Conservation (phyloP, 2,329 filamentous ascomycete genomes). For the Emericellopsis cladophorae region DNA sequence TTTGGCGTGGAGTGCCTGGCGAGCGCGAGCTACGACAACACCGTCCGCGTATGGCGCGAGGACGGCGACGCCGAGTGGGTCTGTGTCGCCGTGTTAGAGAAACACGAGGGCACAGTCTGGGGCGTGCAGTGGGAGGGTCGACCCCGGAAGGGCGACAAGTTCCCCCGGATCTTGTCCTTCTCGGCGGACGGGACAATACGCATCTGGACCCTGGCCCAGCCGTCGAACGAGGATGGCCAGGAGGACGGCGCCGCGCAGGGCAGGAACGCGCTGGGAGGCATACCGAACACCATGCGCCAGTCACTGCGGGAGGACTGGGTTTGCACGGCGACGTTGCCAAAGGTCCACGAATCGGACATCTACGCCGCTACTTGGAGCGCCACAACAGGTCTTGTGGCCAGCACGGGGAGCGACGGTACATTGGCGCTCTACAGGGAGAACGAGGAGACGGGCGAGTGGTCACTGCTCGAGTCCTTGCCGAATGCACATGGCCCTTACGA, state of each 20-base stretch:
- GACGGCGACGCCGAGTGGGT: conserved; percentile 86
- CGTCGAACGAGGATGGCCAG: conserved; percentile 27
- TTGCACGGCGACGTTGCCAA: conserved; percentile 63
- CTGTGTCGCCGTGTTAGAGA: conserved; percentile 69
- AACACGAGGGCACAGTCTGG: conserved; percentile 84
- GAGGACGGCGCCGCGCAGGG: conserved; percentile 11
- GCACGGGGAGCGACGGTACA: conserved; percentile 74
- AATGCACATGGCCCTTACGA: conserved; percentile 86
- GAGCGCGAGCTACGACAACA: conserved; percentile 90
- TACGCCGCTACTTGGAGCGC: conserved; percentile 81
- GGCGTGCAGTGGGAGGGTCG: conserved; percentile 58
- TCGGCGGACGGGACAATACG: conserved; percentile 73
- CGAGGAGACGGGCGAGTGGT: conserved; percentile 40
- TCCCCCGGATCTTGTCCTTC: conserved; percentile 62
- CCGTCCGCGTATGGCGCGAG: conserved; percentile 77
- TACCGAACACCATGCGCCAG: conserved; percentile 84
- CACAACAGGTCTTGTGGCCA: conserved; percentile 66
- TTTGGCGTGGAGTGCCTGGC: conserved; percentile 63
- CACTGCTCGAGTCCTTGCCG: conserved; percentile 52
- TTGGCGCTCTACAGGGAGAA: conserved; percentile 68
- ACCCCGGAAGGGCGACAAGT: conserved; percentile 23
- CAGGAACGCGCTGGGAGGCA: conserved; percentile 37
- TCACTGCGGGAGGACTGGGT: conserved; percentile 72
- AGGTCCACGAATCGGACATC: conserved; percentile 59
- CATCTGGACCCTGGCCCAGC: conserved; percentile 60